Conservation (phyloP, 2,329 filamentous ascomycete genomes). For the Alternaria sp. region DNA sequence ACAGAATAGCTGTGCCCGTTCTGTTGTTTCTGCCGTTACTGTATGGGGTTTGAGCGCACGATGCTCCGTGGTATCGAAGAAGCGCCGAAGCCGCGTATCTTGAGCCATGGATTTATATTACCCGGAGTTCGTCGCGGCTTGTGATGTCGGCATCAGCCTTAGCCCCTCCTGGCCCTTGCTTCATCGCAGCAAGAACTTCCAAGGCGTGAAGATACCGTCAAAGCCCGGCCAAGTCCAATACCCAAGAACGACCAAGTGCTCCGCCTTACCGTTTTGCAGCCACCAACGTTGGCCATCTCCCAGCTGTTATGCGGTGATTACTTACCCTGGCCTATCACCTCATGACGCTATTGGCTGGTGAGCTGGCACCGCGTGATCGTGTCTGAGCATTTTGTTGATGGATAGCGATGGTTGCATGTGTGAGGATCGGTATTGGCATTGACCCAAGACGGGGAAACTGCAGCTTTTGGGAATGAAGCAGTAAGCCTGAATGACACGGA, state of each 20-base stretch:
- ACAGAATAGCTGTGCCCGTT: background rate
- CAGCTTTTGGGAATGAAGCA: background rate
- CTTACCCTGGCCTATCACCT: background rate
- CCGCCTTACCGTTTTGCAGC: conserved; percentile 5
- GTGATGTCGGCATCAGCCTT: background rate
- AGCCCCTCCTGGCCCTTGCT: background rate
- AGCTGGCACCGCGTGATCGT: conserved; percentile 1
- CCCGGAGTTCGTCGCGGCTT: background rate
- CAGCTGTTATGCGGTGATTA: background rate
- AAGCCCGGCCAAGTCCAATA: background rate
- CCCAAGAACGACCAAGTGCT: background rate
- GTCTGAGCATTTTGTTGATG: background rate
- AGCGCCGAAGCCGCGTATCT: background rate
- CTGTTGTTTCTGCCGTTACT: background rate
- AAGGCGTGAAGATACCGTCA: background rate
- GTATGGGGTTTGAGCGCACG: background rate
- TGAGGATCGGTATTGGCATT: background rate
- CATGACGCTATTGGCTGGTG: background rate
- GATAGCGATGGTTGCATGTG: background rate
- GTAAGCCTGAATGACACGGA: background rate
- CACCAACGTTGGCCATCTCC: background rate
- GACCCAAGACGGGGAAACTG: background rate
- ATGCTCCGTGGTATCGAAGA: background rate
- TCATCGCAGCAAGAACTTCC: background rate
- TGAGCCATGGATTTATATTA: background rate